phyloP scores from a whole-genome alignment of 1,139 yeast genomes.

The Zygoascus meyerae region DNA sequence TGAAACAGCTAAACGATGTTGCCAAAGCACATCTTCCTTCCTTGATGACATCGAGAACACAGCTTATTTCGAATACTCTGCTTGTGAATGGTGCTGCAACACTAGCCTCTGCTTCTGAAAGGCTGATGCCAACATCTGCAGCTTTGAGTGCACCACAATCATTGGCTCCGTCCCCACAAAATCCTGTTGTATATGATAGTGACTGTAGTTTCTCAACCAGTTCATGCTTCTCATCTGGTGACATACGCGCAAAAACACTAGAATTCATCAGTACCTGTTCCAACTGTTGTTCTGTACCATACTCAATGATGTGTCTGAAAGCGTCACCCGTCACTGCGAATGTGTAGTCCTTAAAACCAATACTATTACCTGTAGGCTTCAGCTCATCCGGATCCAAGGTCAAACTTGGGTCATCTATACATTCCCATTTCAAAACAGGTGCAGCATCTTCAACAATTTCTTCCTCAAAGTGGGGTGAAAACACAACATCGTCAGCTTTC shows the following conservation, averaged over 20 bases:
- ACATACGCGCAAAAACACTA: conserved; percentile 89
- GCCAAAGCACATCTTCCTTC: conserved; percentile 95
- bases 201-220: conserved; percentile 79
- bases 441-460: conserved; percentile 14
- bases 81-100: conserved; percentile 99
- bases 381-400: conserved; percentile 58
- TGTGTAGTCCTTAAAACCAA: conserved; percentile 42
- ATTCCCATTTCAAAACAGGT: conserved; percentile 33
- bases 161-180: conserved; percentile 89
- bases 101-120: conserved; percentile 96
- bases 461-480: conserved; percentile 57
- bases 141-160: conserved; percentile 98
- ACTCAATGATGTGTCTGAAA: conserved; percentile 63
- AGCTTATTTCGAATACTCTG: conserved; percentile 79
- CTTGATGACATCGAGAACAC: conserved; percentile 82
- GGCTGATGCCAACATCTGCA: conserved; percentile 92
- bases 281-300: conserved; percentile 31
- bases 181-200: conserved; percentile 87
- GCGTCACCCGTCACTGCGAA: conserved; percentile 91
- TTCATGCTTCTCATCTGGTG: conserved; percentile 98
- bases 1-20: conserved; percentile 93
- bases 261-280: conserved; percentile 67
- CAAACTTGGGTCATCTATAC: conserved; percentile 33
- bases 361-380: conserved; percentile 36
- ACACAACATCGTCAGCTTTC: conserved; percentile 44